phyloP scores from a whole-genome alignment of 495 filamentous ascomycete genomes.

The Aspergillus sparsus region DNA sequence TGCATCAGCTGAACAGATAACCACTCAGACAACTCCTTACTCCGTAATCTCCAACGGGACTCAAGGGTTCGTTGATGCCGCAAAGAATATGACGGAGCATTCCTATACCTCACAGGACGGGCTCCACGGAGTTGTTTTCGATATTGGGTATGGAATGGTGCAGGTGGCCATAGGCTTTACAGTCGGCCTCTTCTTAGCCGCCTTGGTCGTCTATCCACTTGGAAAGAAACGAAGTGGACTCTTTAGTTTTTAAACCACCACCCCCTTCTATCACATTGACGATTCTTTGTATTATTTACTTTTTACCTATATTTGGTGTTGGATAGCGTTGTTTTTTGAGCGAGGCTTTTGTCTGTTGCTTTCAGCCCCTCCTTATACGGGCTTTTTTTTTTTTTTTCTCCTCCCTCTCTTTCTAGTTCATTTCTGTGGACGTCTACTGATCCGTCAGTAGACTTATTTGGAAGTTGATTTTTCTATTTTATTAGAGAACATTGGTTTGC shows the following conservation, averaged over 20 bases:
- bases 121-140: slow-evolving; percentile 65
- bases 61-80: slow-evolving; percentile 49
- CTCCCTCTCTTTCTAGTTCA: no score
- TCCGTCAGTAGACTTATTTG: no score
- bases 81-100: slow-evolving; percentile 35
- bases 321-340: no score
- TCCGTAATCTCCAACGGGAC: slow-evolving; percentile 52
- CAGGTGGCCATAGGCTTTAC: slow-evolving; percentile 93
- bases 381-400: background rate
- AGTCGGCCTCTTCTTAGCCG: slow-evolving; percentile 84
- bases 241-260: slow-evolving; percentile 71
- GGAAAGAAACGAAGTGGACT: slow-evolving; percentile 88
- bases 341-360: background rate
- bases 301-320: no score
- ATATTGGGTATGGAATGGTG: slow-evolving; percentile 83
- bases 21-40: slow-evolving; percentile 49
- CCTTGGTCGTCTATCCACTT: slow-evolving; percentile 84
- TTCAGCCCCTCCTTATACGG: background rate
- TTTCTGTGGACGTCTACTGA: no score
- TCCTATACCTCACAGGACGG: slow-evolving; percentile 25
- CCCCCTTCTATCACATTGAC: background rate
- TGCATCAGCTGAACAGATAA: slow-evolving; percentile 78
- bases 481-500: no score
- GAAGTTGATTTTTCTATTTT: no score
- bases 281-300: no score